Evolutionary conservation across 805 yeast species (phyloP), one percentile per base, ranked within the genome.

Genomic region (Wickerhamiella alocasiicola): DNA sequence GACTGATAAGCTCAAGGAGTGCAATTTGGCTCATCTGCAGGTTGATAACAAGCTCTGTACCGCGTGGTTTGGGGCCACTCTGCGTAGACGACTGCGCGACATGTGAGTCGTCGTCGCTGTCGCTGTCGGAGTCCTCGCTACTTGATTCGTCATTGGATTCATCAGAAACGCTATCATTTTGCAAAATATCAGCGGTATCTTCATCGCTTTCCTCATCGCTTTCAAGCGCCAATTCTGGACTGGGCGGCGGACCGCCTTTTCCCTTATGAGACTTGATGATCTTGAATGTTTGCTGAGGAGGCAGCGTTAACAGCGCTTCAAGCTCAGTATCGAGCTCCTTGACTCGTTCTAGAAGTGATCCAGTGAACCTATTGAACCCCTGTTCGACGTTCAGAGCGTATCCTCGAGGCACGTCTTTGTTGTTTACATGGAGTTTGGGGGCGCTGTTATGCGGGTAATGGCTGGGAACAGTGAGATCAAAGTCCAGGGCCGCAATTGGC

Each of bases 331-430:
- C 82, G 31, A 80, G 60, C 2, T 76, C 71, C 42, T 60, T 50
- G 4, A 79, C 46, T 59, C 72, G 70, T 3, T 77, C 71, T n/a
- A 64, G 52, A 27, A 80, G 63, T 19, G 76, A 52, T 15, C 54
- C 50, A 20, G 49, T 55, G 27, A 54, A 51, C n/a, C 49, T 50
- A 26, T 47, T 60, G 55, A 76, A 81, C 5, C 85, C 88, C 4
- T 56, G 49, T 51, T 80, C 88, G n/a, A 80, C 63, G 48, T 79
- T 79, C 11, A 69, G 62, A 11, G 81, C 71, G 53, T 60, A 75
- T 0, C 87, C 88, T 43, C 74, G 62, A 1, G 88, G 84, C 11
- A 80, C 76, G 24, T 78, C 82, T 25, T 70, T 68, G 57, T 78
- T 79, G 40, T 74, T 62, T 6, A 81, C 78, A 26, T 65, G 59